phyloP scores from a whole-genome alignment of 2,329 filamentous ascomycete genomes.

The Metarhizium guizhouense region DNA sequence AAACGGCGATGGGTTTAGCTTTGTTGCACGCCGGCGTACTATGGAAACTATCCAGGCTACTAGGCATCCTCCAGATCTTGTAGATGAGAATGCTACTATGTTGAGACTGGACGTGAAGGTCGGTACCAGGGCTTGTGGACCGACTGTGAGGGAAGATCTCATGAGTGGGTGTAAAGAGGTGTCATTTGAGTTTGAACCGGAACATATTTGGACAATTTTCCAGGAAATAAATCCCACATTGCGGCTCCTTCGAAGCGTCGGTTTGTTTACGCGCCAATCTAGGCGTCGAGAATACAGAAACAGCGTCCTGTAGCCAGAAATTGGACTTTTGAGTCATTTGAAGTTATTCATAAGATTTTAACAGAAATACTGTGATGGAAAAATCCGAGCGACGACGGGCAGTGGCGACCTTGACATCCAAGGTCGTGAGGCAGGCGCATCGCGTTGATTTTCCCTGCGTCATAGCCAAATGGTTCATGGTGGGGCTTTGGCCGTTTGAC shows the following conservation, averaged over 20 bases:
- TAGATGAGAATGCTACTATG: constrained; percentile 35
- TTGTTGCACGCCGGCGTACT: constrained; percentile 46
- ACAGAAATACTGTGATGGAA: no score
- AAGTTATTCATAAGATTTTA: no score
- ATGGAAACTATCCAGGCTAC: constrained; percentile 45
- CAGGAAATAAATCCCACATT: no score
- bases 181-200: constrained; percentile 32
- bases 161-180: constrained; percentile 31
- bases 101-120: constrained; percentile 35
- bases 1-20: constrained; percentile 31
- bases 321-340: no score
- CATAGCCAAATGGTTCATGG: no score
- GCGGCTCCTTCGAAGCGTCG: no score
- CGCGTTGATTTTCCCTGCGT: no score
- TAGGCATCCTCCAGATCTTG: constrained; percentile 55
- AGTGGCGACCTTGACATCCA: no score
- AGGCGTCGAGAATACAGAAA: neutral
- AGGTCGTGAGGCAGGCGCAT: no score
- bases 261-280: neutral
- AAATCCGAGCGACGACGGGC: no score
- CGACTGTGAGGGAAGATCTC: constrained; percentile 35
- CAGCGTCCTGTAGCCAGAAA: no score
- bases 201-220: constrained; percentile 11
- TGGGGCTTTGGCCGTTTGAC: no score
- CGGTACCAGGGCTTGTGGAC: constrained; percentile 40